A percentile compares a stretch with the other conserved stretches of the same genome.
Conservation (phyloP, 768 basidiomycete genomes). For the Cantharellus anzutake region DNA sequence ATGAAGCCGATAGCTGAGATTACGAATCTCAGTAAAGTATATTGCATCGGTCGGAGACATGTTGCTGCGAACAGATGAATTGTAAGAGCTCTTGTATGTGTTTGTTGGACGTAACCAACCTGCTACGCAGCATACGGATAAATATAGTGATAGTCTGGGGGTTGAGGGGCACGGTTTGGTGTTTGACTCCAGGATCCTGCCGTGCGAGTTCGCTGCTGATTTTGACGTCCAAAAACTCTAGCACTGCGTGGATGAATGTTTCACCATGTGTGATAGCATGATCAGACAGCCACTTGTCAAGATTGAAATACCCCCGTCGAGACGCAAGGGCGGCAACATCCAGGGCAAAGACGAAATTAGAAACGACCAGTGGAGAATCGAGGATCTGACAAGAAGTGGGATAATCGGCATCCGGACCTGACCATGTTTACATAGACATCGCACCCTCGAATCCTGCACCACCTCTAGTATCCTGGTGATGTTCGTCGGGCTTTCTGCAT, state of each 20-base stretch:
- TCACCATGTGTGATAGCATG: constrained; percentile 65
- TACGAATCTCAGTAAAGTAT: constrained; percentile 80
- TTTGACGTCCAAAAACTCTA: constrained; percentile 81
- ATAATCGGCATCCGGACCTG: neutral
- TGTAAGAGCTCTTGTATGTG: neutral
- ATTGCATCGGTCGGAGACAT: constrained; percentile 66
- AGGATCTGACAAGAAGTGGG: constrained; percentile 40
- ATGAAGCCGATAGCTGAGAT: constrained; percentile 82
- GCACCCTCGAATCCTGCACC: constrained; percentile 82
- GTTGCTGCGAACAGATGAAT: constrained; percentile 26
- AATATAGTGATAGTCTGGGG: constrained; percentile 84
- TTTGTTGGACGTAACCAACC: constrained; percentile 27
- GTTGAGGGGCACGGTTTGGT: constrained; percentile 69
- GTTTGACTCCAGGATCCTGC: constrained; percentile 60
- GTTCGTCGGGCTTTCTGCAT: constrained; percentile 79
- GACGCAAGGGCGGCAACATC: constrained; percentile 91
- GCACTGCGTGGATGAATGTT: constrained; percentile 72
- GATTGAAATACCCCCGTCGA: constrained; percentile 79
- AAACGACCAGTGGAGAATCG: constrained; percentile 76
- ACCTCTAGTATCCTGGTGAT: constrained; percentile 90
- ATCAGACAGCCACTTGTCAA: constrained; percentile 92
- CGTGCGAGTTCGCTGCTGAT: constrained; percentile 72
- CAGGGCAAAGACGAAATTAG: constrained; percentile 74
- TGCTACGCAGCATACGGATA: constrained; percentile 70
- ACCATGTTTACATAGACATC: constrained; percentile 13